Base-by-base conservation (phyloP, 1,284 basidiomycete species). In the Neolentinus lepideus region DNA sequence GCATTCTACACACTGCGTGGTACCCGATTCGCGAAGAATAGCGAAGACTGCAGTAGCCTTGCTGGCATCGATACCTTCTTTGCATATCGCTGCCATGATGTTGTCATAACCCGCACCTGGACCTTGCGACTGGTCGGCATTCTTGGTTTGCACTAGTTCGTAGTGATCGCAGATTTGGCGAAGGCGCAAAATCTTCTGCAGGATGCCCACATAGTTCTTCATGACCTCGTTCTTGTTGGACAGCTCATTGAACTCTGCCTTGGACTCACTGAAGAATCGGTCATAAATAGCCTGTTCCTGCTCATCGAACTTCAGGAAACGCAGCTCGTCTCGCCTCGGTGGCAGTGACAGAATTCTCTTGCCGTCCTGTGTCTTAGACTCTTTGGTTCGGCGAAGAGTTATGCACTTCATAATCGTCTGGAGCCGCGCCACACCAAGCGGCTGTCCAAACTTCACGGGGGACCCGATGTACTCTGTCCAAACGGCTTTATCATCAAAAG, bases 111-210 rank as follows among this genome's bases (percentile, higher is more conserved):
- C 77, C 3, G 72, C 68, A 36, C 75, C 71, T 29, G 74, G 69
- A 56, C 69, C 73, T 33, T 58, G 58, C 14, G 67, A 61, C 55
- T 72, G 74, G 11, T 62, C 61, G 53, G 74, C 76, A 55, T 80
- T 80, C 61, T 92, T 93, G 59, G 85, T 85, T 66, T 90, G 80
- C 1, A 98, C 92, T 33, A 99, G 80, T 63, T 95, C 93, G 62
- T 86, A 91, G 71, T 99, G 95, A 67, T 98, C 93, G 73, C 97
- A 99, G 53, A 98, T 98, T 75, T 99, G 94, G 38, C 97, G 89
- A 36, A 99, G 80, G 9, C 93, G 90, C 54, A 98, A 76, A 56
- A 98, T 90, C 76, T 96, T 95, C 74, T 98, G 95, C 61, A 99
- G 72, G 63, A 99, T 97, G 54, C 94, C 94, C 57, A 97, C 96